phyloP scores from a whole-genome alignment of 2,329 filamentous ascomycete species.

The Aspergillus ruber region DNA sequence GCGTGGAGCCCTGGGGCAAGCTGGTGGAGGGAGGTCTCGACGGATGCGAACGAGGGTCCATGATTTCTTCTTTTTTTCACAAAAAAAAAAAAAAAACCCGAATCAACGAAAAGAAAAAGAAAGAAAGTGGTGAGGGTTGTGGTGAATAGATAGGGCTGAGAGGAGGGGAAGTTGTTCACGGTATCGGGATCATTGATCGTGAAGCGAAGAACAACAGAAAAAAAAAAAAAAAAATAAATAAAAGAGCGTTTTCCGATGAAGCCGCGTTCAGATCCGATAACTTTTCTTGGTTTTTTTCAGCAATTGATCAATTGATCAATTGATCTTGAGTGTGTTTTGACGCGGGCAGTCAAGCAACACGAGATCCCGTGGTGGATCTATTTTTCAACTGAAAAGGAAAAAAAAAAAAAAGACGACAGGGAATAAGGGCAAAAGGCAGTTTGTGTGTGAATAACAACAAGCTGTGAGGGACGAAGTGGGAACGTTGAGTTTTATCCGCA shows the following conservation, averaged over 20 bases:
- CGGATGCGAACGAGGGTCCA: constrained; percentile 40
- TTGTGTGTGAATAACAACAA: constrained; percentile 27
- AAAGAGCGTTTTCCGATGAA: constrained; percentile 8
- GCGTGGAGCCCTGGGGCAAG: constrained; percentile 39
- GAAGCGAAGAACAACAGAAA: constrained; percentile 4
- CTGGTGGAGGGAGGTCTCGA: constrained; percentile 41
- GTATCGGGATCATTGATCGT: constrained; percentile 31
- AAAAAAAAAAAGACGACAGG: constrained; percentile 16
- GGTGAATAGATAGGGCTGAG: constrained; percentile 9
- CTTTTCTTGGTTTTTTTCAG: constrained; percentile 10
- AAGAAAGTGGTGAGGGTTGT: constrained; percentile 10
- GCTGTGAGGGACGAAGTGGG: too few relatives aligned
- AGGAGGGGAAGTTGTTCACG: constrained; percentile 14
- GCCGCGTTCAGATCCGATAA: constrained; percentile 3
- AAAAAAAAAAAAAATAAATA: constrained; percentile 8
- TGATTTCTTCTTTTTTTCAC: constrained; percentile 6
- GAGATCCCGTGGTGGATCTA: background rate
- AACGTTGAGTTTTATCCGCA: constrained; percentile 32
- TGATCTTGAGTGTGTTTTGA: constrained; percentile 7
- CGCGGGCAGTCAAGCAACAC: background rate
- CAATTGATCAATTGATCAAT: constrained; percentile 8
- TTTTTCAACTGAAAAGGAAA: background rate
- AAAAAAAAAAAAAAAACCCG: too few relatives aligned
- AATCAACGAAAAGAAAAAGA: constrained; percentile 9
- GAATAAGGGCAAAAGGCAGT: constrained; percentile 18